Evolutionary conservation across 129 eudicot species (phyloP), one percentile per base, ranked within the genome.

Genomic region (Centaurea solstitialis): DNA sequence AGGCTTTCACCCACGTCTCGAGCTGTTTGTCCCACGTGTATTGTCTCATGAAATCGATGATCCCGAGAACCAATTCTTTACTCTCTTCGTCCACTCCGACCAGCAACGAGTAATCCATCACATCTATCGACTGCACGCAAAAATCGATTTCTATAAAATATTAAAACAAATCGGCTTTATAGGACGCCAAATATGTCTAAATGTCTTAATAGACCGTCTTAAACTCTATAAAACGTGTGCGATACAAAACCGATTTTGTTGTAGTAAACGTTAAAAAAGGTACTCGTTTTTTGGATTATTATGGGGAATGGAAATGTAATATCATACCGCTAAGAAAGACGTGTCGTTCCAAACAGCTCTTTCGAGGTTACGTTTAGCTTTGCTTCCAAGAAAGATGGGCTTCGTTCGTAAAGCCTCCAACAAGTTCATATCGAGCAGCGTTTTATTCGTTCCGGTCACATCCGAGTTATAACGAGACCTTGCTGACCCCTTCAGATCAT

Each of bases 261-360:
- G 17, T 43, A 43, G 59, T 18, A n/a, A 37, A 67, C 13, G 10
- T 7, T 11, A 17, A 33, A 0, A 0, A 10, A 3, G 53, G 15
- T 43, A 10, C 18, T 45, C 10, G 11, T 50, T 69, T 9, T 9
- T 50, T 41, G 9, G 50, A 41, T 7, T 1, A 41, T 41, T 45
- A 47, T 0, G 61, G 61, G 18, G 18, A 5, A 47, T 4, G 61
- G 61, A 10, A 12, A 47, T 7, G 13, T 47, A 5, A 12, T 12
- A 21, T 33, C 85, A 79, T 88, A 95, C 99, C 82, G 99, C 98
- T 73, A 96, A 78, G 81, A 96, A 96, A 20, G 98, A 88, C 6
- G 99, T 93, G 72, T 96, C 99, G 21, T 96, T 96, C 99, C 99
- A 96, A 66, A 96, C 97, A 28, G 98, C 97, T 87, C 99, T 85